Percentiles rank a stretch among this genome's conserved stretches.
phyloP scores from a whole-genome alignment of 2,329 filamentous ascomycete genomes.

The Fusarium sp. region DNA sequence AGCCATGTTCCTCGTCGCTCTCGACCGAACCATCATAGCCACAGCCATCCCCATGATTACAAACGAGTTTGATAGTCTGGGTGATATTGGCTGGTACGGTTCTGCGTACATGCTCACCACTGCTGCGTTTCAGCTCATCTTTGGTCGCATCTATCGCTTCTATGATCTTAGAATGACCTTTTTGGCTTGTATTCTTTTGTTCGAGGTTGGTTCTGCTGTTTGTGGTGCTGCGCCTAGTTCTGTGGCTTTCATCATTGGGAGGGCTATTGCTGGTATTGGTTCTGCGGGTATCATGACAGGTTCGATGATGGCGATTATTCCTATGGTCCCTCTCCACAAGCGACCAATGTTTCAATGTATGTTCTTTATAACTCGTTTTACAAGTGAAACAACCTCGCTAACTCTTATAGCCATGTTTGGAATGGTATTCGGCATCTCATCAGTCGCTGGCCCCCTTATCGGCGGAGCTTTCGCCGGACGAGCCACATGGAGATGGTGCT shows the following conservation, averaged over 20 bases:
- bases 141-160: constrained; percentile 63
- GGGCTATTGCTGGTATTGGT: constrained; percentile 64
- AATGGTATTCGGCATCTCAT: constrained; percentile 62
- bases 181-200: constrained; percentile 57
- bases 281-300: constrained; percentile 66
- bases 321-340: constrained; percentile 66
- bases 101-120: constrained; percentile 68
- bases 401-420: constrained; percentile 57
- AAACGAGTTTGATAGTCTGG: constrained; percentile 64
- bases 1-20: constrained; percentile 65
- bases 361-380: constrained; percentile 5
- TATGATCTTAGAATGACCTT: constrained; percentile 61
- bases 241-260: constrained; percentile 62
- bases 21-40: constrained; percentile 64
- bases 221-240: constrained; percentile 64
- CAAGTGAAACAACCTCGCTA: constrained; percentile 6
- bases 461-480: constrained; percentile 61
- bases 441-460: constrained; percentile 61
- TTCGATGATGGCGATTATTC: constrained; percentile 63
- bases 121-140: constrained; percentile 61
- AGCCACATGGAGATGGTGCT: constrained; percentile 64
- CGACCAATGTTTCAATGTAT: constrained; percentile 64
- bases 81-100: constrained; percentile 71
- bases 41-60: constrained; percentile 64
- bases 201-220: constrained; percentile 62